Evolutionary conservation across 1,284 basidiomycete genomes (phyloP).

Genomic region (Clitocybe nebularis): DNA sequence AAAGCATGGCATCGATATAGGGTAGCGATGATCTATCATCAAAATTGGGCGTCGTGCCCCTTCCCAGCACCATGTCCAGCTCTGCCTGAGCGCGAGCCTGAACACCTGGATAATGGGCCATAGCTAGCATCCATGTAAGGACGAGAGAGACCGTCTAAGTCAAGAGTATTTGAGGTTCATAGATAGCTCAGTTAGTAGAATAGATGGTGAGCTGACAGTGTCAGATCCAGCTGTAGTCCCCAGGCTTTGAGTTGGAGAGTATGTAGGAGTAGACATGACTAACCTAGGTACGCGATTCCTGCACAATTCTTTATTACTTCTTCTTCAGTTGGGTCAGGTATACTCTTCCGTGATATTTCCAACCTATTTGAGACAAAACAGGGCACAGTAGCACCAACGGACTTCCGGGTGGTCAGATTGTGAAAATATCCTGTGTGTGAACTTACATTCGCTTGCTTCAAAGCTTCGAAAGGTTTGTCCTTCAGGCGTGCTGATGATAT

Average conservation of each 20-base stretch:
- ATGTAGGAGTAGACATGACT: neutral
- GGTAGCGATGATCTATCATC: neutral
- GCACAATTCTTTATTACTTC: slow-evolving; percentile 3
- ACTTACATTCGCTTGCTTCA: neutral
- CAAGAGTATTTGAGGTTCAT: too few relatives aligned
- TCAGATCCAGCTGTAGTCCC: slow-evolving; percentile 1
- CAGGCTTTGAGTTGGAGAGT: neutral
- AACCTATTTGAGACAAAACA: neutral
- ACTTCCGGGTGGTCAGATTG: neutral
- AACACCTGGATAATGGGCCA: slow-evolving; percentile 1
- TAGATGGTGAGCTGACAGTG: slow-evolving; percentile 3
- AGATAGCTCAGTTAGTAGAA: too few relatives aligned
- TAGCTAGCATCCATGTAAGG: slow-evolving; percentile 2
- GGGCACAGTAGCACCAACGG: neutral
- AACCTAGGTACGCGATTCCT: slow-evolving; percentile 4
- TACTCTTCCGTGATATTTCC: neutral
- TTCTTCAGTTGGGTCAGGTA: neutral
- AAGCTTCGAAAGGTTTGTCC: neutral
- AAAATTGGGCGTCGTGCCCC: slow-evolving; percentile 1
- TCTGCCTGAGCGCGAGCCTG: slow-evolving; percentile 5
- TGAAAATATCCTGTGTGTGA: too few relatives aligned
- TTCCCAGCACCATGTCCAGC: slow-evolving; percentile 2
- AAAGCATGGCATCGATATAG: slow-evolving; percentile 1
- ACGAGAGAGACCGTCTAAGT: slow-evolving; percentile 1
- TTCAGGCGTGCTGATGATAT: neutral